Conservation (phyloP, 768 basidiomycete genomes). For the Pleurotus salmoneostramineus region DNA sequence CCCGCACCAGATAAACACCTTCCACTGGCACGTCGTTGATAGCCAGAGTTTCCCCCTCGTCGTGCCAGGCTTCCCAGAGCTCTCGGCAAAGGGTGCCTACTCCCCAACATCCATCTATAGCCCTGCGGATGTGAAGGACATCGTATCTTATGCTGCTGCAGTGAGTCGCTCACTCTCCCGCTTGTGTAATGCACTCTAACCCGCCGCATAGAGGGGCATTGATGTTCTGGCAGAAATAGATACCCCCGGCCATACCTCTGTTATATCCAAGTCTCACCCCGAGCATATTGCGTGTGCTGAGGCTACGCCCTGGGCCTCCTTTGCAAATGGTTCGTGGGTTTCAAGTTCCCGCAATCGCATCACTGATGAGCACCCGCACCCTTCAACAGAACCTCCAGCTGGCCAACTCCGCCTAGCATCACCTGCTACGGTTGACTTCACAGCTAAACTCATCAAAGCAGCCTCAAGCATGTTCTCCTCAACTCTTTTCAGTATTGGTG, state of each 20-base stretch:
- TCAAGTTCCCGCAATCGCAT: background rate
- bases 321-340: conserved; percentile 39
- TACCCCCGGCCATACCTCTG: conserved; percentile 77
- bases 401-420: conserved; percentile 79
- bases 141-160: conserved; percentile 65
- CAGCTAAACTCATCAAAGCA: conserved; percentile 44
- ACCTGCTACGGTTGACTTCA: conserved; percentile 56
- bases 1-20: conserved; percentile 52
- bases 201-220: conserved; percentile 52
- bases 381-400: conserved; percentile 61
- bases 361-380: background rate
- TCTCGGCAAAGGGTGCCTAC: conserved; percentile 69
- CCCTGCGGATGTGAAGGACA: conserved; percentile 47
- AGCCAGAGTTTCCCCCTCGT: conserved; percentile 77
- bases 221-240: conserved; percentile 80
- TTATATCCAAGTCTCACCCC: conserved; percentile 62
- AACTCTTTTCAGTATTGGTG: conserved; percentile 73
- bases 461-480: conserved; percentile 52
- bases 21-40: conserved; percentile 87
- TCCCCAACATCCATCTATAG: conserved; percentile 50
- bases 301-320: conserved; percentile 52
- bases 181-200: background rate
- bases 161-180: conserved; percentile 34
- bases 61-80: conserved; percentile 54
- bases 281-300: conserved; percentile 68